Percentiles rank a stretch among this genome's conserved stretches.
These are phyloP conservation scores for Phialophora macrospora DNA, from an alignment of 2,329 filamentous ascomycete genomes.

Conservation along the genomic window DNA sequence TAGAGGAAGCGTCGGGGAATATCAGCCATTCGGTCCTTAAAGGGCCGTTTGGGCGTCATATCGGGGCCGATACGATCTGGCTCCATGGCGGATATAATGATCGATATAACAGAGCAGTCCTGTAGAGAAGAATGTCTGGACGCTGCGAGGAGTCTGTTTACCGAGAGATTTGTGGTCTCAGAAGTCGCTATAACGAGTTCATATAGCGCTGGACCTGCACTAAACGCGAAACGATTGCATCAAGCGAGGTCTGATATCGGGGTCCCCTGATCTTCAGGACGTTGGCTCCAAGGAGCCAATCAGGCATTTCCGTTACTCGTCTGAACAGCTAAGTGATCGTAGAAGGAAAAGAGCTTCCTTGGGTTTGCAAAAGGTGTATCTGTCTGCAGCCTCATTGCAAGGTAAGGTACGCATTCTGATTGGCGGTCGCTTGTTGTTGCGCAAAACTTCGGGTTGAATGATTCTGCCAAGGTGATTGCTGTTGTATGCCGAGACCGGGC, in stretches of 20 bases:
- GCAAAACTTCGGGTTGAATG: slow-evolving; percentile 18
- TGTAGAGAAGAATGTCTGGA: neutral
- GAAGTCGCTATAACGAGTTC: neutral
- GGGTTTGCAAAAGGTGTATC: slow-evolving; percentile 2
- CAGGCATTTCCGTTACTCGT: neutral
- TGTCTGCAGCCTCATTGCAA: slow-evolving; percentile 16
- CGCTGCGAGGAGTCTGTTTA: neutral
- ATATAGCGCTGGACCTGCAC: neutral
- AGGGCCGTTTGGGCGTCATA: slow-evolving; percentile 44
- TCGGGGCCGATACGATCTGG: slow-evolving; percentile 52
- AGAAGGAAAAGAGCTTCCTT: neutral
- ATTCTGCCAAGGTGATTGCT: slow-evolving; percentile 18
- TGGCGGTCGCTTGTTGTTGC: slow-evolving; percentile 26
- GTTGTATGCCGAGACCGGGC: neutral
- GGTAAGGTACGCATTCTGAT: slow-evolving; percentile 5
- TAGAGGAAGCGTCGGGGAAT: slow-evolving; percentile 42
- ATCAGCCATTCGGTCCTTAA: slow-evolving; percentile 43
- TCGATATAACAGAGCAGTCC: neutral
- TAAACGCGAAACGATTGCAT: neutral
- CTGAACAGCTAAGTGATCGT: neutral
- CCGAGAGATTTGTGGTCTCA: neutral
- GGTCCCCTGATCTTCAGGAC: neutral
- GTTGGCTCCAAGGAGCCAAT: neutral
- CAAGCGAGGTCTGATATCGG: neutral
- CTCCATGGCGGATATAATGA: slow-evolving; percentile 26